A percentile compares a stretch with the other conserved stretches of the same genome.
These are phyloP conservation scores for Hymenoscyphus linearis DNA, from an alignment of 2,329 filamentous ascomycete genomes.

Conservation along the genomic window DNA sequence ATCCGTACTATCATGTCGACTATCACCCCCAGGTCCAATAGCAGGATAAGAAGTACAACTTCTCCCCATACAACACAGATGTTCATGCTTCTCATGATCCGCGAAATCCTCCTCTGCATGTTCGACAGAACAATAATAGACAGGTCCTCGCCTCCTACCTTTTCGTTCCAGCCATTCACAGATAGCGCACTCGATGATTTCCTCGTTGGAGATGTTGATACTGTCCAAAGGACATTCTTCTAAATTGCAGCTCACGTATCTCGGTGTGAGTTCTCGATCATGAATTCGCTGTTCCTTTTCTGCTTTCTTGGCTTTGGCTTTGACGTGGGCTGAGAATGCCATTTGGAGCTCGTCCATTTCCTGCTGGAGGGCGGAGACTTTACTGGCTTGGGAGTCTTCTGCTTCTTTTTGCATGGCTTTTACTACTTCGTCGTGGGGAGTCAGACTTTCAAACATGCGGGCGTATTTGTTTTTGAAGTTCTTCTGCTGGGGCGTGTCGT, in stretches of 20 bases:
- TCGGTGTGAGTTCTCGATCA: constrained; percentile 15
- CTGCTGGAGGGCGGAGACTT: constrained; percentile 15
- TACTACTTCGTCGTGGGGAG: constrained; percentile 25
- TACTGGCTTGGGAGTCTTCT: constrained; percentile 14
- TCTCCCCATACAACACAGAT: constrained; percentile 21
- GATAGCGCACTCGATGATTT: constrained; percentile 26
- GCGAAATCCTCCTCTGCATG: constrained; percentile 28
- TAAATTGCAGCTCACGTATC: constrained; percentile 19
- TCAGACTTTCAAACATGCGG: constrained; percentile 24
- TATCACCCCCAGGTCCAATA: constrained; percentile 17
- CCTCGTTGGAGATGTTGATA: constrained; percentile 20
- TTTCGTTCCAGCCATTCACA: constrained; percentile 28
- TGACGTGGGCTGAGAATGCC: constrained; percentile 28
- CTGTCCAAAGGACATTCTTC: constrained; percentile 19
- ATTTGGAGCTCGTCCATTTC: constrained; percentile 26
- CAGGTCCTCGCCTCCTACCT: constrained; percentile 13
- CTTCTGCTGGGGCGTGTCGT: constrained; percentile 20
- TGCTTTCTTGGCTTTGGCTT: constrained; percentile 25
- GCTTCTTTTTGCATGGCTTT: constrained; percentile 25
- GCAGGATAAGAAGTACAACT: constrained; percentile 20
- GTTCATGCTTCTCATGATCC: constrained; percentile 21
- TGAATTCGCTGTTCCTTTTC: constrained; percentile 20
- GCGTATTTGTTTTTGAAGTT: constrained; percentile 30
- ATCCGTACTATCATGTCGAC: constrained; percentile 2
- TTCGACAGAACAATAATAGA: constrained; percentile 25